phyloP scores from a whole-genome alignment of 2,329 filamentous ascomycete species.

The Colletotrichum incanum region DNA sequence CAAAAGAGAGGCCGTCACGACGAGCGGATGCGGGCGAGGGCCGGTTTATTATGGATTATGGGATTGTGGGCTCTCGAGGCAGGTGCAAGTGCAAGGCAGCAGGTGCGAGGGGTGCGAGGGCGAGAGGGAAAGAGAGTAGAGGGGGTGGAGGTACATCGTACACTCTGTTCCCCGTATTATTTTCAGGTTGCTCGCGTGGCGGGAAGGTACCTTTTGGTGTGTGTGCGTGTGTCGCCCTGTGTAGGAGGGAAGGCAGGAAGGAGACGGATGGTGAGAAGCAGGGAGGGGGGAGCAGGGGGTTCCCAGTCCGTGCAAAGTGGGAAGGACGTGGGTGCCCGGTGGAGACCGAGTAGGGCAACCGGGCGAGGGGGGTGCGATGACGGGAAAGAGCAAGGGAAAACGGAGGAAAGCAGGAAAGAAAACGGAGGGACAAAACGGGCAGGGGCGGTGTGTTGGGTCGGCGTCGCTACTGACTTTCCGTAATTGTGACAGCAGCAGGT shows the following conservation, averaged over 20 bases:
- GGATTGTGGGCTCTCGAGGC: constrained; percentile 25
- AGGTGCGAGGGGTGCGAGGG: constrained; percentile 3
- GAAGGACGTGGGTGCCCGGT: constrained; percentile 3
- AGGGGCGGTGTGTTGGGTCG: not conserved
- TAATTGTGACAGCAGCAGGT: constrained; percentile 12
- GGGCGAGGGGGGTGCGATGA: constrained; percentile 1
- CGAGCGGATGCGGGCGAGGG: constrained; percentile 28
- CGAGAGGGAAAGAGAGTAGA: not conserved
- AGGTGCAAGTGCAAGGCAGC: constrained; percentile 22
- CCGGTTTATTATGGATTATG: constrained; percentile 42
- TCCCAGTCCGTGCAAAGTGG: constrained; percentile 20
- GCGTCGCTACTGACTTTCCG: constrained; percentile 8
- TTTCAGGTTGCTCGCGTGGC: constrained; percentile 40
- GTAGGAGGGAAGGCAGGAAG: not conserved
- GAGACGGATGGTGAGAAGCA: constrained; percentile 9
- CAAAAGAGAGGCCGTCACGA: constrained; percentile 26
- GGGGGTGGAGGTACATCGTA: not conserved
- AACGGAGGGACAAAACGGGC: constrained; percentile 19
- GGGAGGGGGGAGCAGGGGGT: constrained; percentile 7
- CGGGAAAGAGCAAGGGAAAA: not conserved
- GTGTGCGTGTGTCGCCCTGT: constrained; percentile 1
- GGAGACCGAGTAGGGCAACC: constrained; percentile 4
- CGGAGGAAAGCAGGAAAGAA: not conserved
- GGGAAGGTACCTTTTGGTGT: constrained; percentile 30
- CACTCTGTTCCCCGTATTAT: constrained; percentile 32